Evolutionary conservation across 75 land plant species (phyloP).

Genomic region (Picea glauca): DNA sequence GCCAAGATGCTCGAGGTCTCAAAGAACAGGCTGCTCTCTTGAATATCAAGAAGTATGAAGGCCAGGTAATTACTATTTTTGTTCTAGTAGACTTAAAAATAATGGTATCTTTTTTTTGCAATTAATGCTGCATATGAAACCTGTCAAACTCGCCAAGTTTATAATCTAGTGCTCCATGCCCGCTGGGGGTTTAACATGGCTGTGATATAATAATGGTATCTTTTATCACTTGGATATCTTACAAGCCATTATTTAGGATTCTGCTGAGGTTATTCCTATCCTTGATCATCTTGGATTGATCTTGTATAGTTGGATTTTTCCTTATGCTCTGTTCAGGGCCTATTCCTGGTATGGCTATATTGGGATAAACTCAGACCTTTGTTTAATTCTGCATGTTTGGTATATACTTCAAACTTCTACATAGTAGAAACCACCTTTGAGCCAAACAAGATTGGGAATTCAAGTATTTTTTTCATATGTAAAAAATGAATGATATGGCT

Average conservation of each 20-base stretch:
- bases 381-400: not conserved
- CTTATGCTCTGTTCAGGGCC: not conserved
- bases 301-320: not conserved
- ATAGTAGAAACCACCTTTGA: not conserved
- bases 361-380: not conserved
- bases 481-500: not conserved
- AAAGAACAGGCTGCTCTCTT: too few relatives aligned
- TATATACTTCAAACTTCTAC: not conserved
- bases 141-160: not conserved
- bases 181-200: not conserved
- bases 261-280: not conserved
- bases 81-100: too few relatives aligned
- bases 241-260: not conserved
- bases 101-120: too few relatives aligned
- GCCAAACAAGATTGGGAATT: not conserved
- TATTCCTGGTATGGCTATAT: not conserved
- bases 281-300: not conserved
- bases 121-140: too few relatives aligned
- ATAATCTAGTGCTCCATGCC: not conserved
- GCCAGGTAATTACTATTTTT: too few relatives aligned
- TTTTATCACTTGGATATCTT: not conserved
- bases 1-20: too few relatives aligned
- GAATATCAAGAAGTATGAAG: too few relatives aligned
- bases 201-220: not conserved
- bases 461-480: not conserved